These are phyloP conservation scores for Talaromyces sp. DNA, from an alignment of 2,329 filamentous ascomycete genomes.

Conservation along the genomic window DNA sequence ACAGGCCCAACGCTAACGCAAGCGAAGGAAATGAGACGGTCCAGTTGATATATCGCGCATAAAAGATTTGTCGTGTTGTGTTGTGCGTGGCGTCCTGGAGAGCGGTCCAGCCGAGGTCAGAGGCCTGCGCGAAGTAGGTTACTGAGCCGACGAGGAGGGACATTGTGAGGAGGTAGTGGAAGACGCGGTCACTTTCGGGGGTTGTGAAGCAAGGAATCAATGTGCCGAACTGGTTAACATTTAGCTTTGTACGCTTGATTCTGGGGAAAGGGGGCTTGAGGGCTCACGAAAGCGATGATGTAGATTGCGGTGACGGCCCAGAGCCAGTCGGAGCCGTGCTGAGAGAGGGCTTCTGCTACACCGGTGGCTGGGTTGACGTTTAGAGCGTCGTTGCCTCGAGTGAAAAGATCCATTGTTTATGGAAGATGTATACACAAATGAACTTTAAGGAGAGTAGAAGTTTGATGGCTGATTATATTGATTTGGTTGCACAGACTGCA, in stretches of 20 bases:
- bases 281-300: conserved; percentile 45
- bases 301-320: conserved; percentile 54
- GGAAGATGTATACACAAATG: background rate
- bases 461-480: background rate
- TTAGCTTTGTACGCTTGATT: background rate
- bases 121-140: conserved; percentile 53
- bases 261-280: too few relatives aligned
- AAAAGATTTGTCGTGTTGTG: conserved; percentile 51
- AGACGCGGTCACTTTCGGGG: conserved; percentile 50
- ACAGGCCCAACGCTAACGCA: conserved; percentile 48
- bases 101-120: conserved; percentile 49
- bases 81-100: conserved; percentile 37
- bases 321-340: conserved; percentile 54
- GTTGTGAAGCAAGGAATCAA: conserved; percentile 43
- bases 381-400: conserved; percentile 47
- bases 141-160: conserved; percentile 50
- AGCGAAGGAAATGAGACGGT: conserved; percentile 49
- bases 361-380: conserved; percentile 46
- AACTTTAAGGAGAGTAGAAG: background rate
- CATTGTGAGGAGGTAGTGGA: conserved; percentile 55
- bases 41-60: conserved; percentile 56
- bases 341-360: conserved; percentile 37
- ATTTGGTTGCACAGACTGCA: background rate
- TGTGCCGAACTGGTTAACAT: conserved; percentile 37
- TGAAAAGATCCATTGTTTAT: background rate